These are phyloP conservation scores for Pinus albicaulis DNA, from an alignment of 75 land plant species.

Conservation along the genomic window DNA sequence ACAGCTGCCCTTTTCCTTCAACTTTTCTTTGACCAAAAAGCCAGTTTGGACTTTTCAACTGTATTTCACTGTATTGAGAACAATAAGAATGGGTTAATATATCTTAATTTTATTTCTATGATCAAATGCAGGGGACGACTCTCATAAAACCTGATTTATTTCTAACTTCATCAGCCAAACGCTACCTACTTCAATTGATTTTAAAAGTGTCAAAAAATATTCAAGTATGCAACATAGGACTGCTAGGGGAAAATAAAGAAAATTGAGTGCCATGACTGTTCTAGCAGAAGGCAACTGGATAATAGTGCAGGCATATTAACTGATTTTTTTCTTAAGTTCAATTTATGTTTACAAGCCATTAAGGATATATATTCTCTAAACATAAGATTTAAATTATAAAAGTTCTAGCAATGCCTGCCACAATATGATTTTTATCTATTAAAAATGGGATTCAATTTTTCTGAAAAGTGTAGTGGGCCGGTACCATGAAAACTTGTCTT, in stretches of 20 bases:
- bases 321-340: too few species aligned
- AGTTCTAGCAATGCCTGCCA: too few species aligned
- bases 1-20: slow-evolving; percentile 40
- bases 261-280: not conserved
- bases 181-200: not conserved
- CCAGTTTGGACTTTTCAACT: slow-evolving; percentile 94
- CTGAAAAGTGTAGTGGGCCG: too few species aligned
- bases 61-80: slow-evolving; percentile 70
- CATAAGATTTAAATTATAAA: too few species aligned
- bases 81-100: not conserved
- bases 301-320: not conserved
- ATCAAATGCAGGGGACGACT: not conserved
- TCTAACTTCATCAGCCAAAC: not conserved
- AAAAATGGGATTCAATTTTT: too few species aligned
- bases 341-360: too few species aligned
- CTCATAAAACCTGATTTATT: not conserved
- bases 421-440: too few species aligned
- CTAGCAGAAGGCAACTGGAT: not conserved
- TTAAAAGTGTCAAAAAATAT: not conserved
- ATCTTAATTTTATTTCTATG: not conserved
- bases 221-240: not conserved
- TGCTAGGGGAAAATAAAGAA: not conserved
- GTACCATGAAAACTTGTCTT: too few species aligned
- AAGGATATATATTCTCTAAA: too few species aligned
- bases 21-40: slow-evolving; percentile 87